Evolutionary conservation across 2,329 filamentous ascomycete genomes (phyloP), one percentile per base, ranked within the genome.

Genomic region (Penicillium thymicola): DNA sequence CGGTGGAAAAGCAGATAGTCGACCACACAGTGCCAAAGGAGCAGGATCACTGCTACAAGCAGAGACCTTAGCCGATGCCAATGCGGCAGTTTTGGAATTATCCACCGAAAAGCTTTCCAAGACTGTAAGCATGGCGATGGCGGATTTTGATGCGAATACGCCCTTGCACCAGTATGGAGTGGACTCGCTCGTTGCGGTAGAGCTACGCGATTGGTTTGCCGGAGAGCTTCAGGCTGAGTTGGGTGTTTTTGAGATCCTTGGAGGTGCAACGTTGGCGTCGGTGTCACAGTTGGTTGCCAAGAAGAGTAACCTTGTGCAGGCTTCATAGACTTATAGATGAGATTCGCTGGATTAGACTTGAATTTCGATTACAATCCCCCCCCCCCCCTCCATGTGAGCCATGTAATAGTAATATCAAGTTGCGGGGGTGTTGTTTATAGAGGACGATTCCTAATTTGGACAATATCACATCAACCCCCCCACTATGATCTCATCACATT

Each of bases 111-210:
- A 72, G 43, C 61, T 78, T 4, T 65, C 70, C 1, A 63, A 67
- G 5, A 69, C 72, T 13, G 68, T 78, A 55, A 59, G 64, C 23
- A 68, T 75, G 1, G 51, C 67, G 3, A 54, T 60, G 8, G 57
- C 57, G 4, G 72, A 76, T 7, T 62, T 76, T 13, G 68, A 72
- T 27, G 42, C 59, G 1, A 44, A 48, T 1, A 67, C 65, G 60
- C 62, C 72, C 2, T 61, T 72, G 18, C 62, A 68, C 16, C 61
- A 66, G 4, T 73, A 70, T 38, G 75, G 76, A 0, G 68, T 77
- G 8, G 76, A 78, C 62, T 76, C 75, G 1, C 69, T 80, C 0
- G 71, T 80, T 28, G 77, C 76, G 1, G 73, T 80, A 0, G 77
- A 80, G 61, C 43, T 80, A 32, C 62, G 77, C 2, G 76, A 74